A percentile compares a stretch with the other conserved stretches of the same genome.
Evolutionary conservation across 768 basidiomycete species (phyloP).

Genomic region (Boletus edulis): DNA sequence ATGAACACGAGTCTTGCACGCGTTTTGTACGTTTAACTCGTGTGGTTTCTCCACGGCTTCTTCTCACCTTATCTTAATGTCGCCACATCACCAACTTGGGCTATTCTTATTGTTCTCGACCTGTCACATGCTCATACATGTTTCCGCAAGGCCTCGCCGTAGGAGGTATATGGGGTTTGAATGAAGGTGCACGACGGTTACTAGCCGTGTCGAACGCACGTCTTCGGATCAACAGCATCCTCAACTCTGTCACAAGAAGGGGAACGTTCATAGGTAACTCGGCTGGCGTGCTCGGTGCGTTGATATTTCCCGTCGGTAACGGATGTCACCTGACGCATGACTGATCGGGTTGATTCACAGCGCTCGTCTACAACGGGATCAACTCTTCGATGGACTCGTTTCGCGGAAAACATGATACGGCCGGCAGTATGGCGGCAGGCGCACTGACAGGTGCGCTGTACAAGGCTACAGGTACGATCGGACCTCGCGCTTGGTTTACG

Average conservation of each 20-base stretch:
- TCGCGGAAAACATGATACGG: slow-evolving; percentile 88
- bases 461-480: slow-evolving; percentile 85
- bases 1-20: slow-evolving; percentile 42
- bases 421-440: slow-evolving; percentile 91
- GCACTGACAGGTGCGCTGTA: slow-evolving; percentile 87
- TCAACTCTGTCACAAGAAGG: slow-evolving; percentile 95
- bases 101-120: slow-evolving; percentile 73
- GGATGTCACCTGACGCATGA: slow-evolving; percentile 32
- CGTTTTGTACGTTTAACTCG: slow-evolving; percentile 45
- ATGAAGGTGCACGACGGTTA: slow-evolving; percentile 88
- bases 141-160: slow-evolving; percentile 81
- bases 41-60: slow-evolving; percentile 43
- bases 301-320: slow-evolving; percentile 32
- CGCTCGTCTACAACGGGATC: slow-evolving; percentile 93
- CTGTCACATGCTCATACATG: slow-evolving; percentile 74
- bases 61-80: slow-evolving; percentile 70
- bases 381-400: slow-evolving; percentile 90
- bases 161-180: slow-evolving; percentile 94
- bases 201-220: slow-evolving; percentile 82
- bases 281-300: slow-evolving; percentile 93
- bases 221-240: slow-evolving; percentile 92
- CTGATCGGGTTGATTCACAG: slow-evolving; percentile 44
- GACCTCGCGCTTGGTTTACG: slow-evolving; percentile 32
- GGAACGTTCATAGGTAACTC: slow-evolving; percentile 99
- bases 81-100: slow-evolving; percentile 54